Percentiles rank a stretch among this genome's conserved stretches.
Evolutionary conservation across 1,284 basidiomycete species (phyloP).

Genomic region (Calocybe gambosa): DNA sequence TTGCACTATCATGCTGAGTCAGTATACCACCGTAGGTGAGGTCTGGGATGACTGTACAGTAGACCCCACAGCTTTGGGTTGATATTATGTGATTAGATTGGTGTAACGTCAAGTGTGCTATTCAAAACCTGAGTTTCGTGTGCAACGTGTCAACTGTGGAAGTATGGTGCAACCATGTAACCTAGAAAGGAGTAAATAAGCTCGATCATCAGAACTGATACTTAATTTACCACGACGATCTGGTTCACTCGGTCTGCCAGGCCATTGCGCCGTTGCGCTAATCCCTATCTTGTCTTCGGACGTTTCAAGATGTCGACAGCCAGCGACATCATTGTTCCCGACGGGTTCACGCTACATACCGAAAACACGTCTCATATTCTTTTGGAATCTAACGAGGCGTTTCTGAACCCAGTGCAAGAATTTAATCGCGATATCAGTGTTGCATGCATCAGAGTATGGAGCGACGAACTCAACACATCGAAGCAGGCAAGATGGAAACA

Average conservation of each 20-base stretch:
- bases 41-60: constrained; percentile 48
- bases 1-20: not conserved
- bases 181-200: not conserved
- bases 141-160: too few species aligned
- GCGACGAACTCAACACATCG: constrained; percentile 59
- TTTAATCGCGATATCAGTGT: constrained; percentile 96
- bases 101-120: too few species aligned
- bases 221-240: not conserved
- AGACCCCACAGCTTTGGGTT: too few species aligned
- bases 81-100: not conserved
- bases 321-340: constrained; percentile 45
- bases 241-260: not conserved
- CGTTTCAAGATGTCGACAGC: constrained; percentile 16
- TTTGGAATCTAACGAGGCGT: constrained; percentile 77
- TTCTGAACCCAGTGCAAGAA: constrained; percentile 97
- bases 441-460: constrained; percentile 85
- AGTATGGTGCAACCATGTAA: too few species aligned
- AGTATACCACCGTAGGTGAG: constrained; percentile 34
- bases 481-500: constrained; percentile 60
- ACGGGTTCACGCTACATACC: constrained; percentile 74
- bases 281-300: not conserved
- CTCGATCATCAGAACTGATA: not conserved
- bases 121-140: too few species aligned
- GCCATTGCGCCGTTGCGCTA: not conserved
- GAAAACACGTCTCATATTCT: constrained; percentile 85